Percentiles rank a stretch among this genome's conserved stretches.
These are phyloP conservation scores for Phytophthora ramorum DNA, from an alignment of 352 stramenopile species.

Conservation along the genomic window DNA sequence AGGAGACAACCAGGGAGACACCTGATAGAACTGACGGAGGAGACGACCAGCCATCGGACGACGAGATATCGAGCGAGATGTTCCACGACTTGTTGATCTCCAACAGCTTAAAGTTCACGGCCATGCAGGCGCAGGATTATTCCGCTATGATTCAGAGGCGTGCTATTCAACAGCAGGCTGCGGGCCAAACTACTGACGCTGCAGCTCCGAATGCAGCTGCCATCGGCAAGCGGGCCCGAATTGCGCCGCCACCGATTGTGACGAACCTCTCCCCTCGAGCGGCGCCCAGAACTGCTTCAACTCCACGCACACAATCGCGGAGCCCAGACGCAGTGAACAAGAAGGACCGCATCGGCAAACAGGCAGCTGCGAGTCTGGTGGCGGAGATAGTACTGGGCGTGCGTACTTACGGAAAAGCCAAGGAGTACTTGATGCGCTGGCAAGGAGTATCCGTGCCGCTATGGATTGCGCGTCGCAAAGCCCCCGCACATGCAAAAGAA, in stretches of 20 bases:
- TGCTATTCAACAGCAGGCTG: constrained; percentile 6
- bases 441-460: constrained; percentile 19
- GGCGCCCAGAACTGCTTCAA: constrained; percentile 5
- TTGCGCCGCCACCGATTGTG: constrained; percentile 13
- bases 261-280: constrained; percentile 16
- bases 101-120: constrained; percentile 28
- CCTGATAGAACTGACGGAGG: background rate
- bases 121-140: constrained; percentile 22
- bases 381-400: constrained; percentile 41
- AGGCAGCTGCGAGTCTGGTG: constrained; percentile 17
- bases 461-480: constrained; percentile 50
- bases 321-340: background rate
- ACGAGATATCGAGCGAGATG: constrained; percentile 11
- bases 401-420: constrained; percentile 25
- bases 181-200: background rate
- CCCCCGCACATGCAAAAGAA: constrained; percentile 30
- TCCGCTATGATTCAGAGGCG: background rate
- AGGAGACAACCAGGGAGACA: constrained; percentile 16
- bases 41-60: constrained; percentile 17
- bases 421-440: constrained; percentile 53
- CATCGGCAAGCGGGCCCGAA: constrained; percentile 5
- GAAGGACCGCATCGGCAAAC: constrained; percentile 37
- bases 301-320: constrained; percentile 1
- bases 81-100: constrained; percentile 31
- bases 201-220: background rate